Base-by-base conservation (phyloP, 805 yeast species). In the Hanseniaspora mollemarum region DNA sequence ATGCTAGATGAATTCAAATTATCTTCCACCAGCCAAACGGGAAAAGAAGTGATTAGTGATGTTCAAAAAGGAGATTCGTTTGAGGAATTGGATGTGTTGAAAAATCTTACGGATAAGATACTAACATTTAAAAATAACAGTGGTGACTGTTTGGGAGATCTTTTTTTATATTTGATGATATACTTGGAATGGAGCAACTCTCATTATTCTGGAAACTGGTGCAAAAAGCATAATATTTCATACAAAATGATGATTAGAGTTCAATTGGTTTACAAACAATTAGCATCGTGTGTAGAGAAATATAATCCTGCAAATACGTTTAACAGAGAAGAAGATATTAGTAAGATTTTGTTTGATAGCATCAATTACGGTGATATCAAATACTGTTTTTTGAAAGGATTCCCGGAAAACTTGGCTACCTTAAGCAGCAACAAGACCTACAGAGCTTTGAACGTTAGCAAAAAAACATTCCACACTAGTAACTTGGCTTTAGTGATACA, bases 1-100 rank as follows among this genome's bases (percentile, higher is more conserved):
- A 85, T 90, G 90, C 65, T 92, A 24, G 83, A 86, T 22, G 94
- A 84, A 56, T 72, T 90, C 16, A 77, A 81, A 3, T 75, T 83
- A 0, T 66, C 87, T 24, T 84, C 83, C 5, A 24, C 12, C 31
- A 28, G 12, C 12, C 31, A 28, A 28, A 8, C 31, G 10, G 10
- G 12, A 28, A 12, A 28, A 28, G 22, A 39, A 25, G 29, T n/a
- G n/a, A 22, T 6, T 6, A 13, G 4, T 3, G 28, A 35, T 3
- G 18, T 31, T n/a, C 22, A 39, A 2, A 41, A 35, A 21, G 46
- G 42, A 3, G 6, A 12, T 15, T 19, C 39, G 15, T 41, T 39
- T 24, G 46, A 40, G 53, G 38, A 45, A 8, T 33, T 51, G 18
- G 56, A 53, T 18, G 51, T 52, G 12, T 46, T 63, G 6, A 62